Evolutionary conservation across 2,329 filamentous ascomycete species (phyloP).

Genomic region (Chaetomium olivaceum): DNA sequence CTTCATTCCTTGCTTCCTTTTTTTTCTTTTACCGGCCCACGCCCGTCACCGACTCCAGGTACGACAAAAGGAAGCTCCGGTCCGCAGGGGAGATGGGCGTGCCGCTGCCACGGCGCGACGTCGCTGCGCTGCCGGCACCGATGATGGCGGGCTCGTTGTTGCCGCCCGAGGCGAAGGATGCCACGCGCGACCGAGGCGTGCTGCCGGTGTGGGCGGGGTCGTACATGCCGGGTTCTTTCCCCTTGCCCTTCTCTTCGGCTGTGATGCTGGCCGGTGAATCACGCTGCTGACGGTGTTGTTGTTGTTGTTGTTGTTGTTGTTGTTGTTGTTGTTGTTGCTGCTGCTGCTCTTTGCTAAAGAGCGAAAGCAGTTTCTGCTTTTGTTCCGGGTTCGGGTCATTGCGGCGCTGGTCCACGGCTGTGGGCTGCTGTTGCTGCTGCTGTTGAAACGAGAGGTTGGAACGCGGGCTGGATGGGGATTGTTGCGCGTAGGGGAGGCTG

Average conservation of each 20-base stretch:
- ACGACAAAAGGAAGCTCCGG: slow-evolving; percentile 74
- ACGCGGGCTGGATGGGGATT: slow-evolving; percentile 32
- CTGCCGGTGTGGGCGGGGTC: slow-evolving; percentile 1
- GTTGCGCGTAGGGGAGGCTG: slow-evolving; percentile 27
- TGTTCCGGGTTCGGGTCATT: slow-evolving; percentile 46
- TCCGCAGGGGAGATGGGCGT: slow-evolving; percentile 67
- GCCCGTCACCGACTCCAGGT: slow-evolving; percentile 54
- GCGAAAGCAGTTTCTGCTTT: slow-evolving; percentile 55
- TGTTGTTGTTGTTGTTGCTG: slow-evolving; percentile 36
- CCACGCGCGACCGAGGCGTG: slow-evolving; percentile 42
- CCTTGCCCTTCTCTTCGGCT: slow-evolving; percentile 32
- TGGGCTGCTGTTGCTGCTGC: slow-evolving; percentile 32
- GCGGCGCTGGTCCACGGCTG: slow-evolving; percentile 37
- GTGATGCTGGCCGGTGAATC: slow-evolving; percentile 28
- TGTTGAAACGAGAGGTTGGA: slow-evolving; percentile 10
- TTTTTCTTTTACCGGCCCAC: slow-evolving; percentile 10
- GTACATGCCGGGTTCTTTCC: slow-evolving; percentile 26
- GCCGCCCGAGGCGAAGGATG: slow-evolving; percentile 47
- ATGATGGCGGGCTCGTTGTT: slow-evolving; percentile 35
- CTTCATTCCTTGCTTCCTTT: too few species aligned
- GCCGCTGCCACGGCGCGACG: slow-evolving; percentile 50
- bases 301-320: slow-evolving; percentile 34
- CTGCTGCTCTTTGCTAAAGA: slow-evolving; percentile 57
- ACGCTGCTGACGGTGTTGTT: slow-evolving; percentile 37
- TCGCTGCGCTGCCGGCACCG: slow-evolving; percentile 29